Percentiles rank a stretch among this genome's conserved stretches.
These are phyloP conservation scores for Phaeosphaeriaceae sp. DNA, from an alignment of 2,329 filamentous ascomycete species.

Conservation along the genomic window DNA sequence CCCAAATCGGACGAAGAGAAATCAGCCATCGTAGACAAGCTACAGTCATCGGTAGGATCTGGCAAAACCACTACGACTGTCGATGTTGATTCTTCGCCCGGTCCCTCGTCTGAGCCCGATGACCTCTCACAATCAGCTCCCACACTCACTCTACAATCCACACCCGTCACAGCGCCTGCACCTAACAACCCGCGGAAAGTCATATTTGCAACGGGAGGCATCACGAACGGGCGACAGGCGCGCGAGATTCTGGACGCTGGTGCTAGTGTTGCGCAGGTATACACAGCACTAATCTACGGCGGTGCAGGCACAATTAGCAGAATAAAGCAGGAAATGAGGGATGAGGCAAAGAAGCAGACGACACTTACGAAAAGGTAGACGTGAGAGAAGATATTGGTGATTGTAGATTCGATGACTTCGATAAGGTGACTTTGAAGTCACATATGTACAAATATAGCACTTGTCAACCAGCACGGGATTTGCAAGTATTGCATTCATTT, in stretches of 20 bases:
- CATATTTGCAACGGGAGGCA: conserved; percentile 92
- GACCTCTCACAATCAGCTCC: conserved; percentile 40
- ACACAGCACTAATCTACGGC: conserved; percentile 76
- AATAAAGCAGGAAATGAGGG: conserved; percentile 60
- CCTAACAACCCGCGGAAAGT: conserved; percentile 65
- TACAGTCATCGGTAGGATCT: conserved; percentile 12
- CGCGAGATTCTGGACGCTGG: conserved; percentile 83
- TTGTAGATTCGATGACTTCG: too few relatives aligned
- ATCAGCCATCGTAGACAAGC: conserved; percentile 20
- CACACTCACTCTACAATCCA: conserved; percentile 25
- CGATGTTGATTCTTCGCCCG: conserved; percentile 24
- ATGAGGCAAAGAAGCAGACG: conserved; percentile 41
- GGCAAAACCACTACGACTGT: conserved; percentile 24
- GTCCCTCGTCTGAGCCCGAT: conserved; percentile 34
- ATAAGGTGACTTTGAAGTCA: too few relatives aligned
- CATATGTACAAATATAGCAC: neutral
- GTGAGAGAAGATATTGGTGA: neutral
- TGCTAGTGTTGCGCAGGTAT: conserved; percentile 89
- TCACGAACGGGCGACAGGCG: conserved; percentile 87
- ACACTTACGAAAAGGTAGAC: conserved; percentile 21
- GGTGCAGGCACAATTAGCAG: conserved; percentile 66
- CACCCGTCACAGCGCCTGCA: conserved; percentile 30
- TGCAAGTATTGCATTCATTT: too few relatives aligned
- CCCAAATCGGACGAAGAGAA: conserved; percentile 11
- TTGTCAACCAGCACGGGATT: too few relatives aligned